Base-by-base conservation (phyloP, 805 yeast genomes). In the Isabelozyma rhagii region DNA sequence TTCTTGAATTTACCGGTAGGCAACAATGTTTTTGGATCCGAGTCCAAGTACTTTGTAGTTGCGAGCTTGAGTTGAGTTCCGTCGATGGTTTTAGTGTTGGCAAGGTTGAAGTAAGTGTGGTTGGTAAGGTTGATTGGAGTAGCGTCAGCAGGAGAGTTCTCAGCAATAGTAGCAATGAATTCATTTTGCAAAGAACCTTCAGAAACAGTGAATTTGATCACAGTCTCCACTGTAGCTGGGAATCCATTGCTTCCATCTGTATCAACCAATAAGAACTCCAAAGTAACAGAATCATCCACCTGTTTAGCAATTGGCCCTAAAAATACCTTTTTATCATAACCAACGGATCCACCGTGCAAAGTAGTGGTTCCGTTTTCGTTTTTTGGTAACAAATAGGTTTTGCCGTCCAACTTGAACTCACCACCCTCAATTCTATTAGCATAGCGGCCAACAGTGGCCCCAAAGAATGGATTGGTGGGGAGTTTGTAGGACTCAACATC, bases 391-490 rank as follows among this genome's bases (percentile, higher is more conserved):
- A 67, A 58, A 57, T 72, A 77, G 10, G 62, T 58, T 47, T 66
- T 59, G 5, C 78, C 81, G 36, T 70, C 68, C 18, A 82, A 51
- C 11, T 53, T 46, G 53, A 81, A 71, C 46, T 59, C 53, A 29
- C 81, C 85, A 41, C 69, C 67, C 9, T 65, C 57, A 46, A 84
- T 77, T 50, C 89, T 73, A 62, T 84, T 85, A 47, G 88, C 88
- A 51, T 72, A 78, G 43, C 89, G 73, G 28, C 90, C 90, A 39
- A 83, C 76, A 15, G 86, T 79, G 28, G 87, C 81, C 38, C 89
- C 89, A 49, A 83, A 74, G 60, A 70, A 82, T 15, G 83, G 81
- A 57, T 79, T 76, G 31, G 69, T 60, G 15, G 61, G 52, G 41
- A 56, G 51, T 27, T 55, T 49, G 55, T 71, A 73, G 41, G 62